Evolutionary conservation across 1,284 basidiomycete genomes (phyloP).

Genomic region (Chalciporus piperatoides): DNA sequence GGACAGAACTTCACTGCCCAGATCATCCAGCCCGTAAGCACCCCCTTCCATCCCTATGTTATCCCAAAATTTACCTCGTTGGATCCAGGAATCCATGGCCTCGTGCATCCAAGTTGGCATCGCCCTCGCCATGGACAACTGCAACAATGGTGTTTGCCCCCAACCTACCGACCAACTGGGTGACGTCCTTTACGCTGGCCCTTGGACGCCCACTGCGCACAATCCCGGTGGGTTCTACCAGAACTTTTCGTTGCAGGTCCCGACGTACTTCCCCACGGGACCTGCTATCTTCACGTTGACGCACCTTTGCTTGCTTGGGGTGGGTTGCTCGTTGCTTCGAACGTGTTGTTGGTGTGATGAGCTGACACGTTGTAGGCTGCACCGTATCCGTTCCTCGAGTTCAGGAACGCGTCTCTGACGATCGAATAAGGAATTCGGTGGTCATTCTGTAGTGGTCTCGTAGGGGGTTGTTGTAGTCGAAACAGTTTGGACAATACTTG

Average conservation of each 20-base stretch:
- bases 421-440: slow-evolving; percentile 8
- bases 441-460: not conserved
- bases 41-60: not conserved
- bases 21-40: slow-evolving; percentile 23
- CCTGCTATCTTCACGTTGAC: slow-evolving; percentile 32
- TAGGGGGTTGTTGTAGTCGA: not conserved
- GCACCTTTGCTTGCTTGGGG: slow-evolving; percentile 32
- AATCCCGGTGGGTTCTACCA: slow-evolving; percentile 26
- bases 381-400: slow-evolving; percentile 27
- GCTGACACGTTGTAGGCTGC: slow-evolving; percentile 15
- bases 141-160: slow-evolving; percentile 23
- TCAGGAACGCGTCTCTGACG: slow-evolving; percentile 20
- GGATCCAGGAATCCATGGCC: slow-evolving; percentile 20
- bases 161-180: slow-evolving; percentile 23
- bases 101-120: slow-evolving; percentile 31
- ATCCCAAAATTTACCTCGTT: not conserved
- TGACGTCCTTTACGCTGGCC: slow-evolving; percentile 28
- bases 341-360: slow-evolving; percentile 1
- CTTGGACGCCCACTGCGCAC: slow-evolving; percentile 30
- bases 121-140: slow-evolving; percentile 25
- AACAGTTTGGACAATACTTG: not conserved
- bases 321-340: slow-evolving; percentile 10
- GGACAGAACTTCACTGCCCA: slow-evolving; percentile 22
- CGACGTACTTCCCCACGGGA: slow-evolving; percentile 11
- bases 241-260: slow-evolving; percentile 28